These are phyloP conservation scores for Luvunga scandens DNA, from an alignment of 345 rosid genomes.

Conservation along the genomic window DNA sequence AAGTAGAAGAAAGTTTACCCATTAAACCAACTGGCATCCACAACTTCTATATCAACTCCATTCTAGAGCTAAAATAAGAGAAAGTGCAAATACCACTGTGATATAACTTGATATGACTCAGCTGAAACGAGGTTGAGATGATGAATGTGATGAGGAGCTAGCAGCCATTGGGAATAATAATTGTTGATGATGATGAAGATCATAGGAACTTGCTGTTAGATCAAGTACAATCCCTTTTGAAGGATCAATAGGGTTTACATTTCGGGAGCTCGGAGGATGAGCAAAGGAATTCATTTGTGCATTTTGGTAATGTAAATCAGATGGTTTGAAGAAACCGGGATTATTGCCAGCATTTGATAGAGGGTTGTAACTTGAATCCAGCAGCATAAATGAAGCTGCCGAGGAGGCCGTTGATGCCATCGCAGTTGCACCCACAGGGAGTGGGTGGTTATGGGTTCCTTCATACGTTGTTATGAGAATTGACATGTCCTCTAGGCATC, in stretches of 20 bases:
- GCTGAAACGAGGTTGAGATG: conserved; percentile 12
- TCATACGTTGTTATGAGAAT: conserved; percentile 62
- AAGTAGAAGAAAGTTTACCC: not conserved
- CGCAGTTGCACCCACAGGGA: conserved; percentile 57
- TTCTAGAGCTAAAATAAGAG: too few species aligned
- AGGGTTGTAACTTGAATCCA: conserved; percentile 33
- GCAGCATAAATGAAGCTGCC: conserved; percentile 45
- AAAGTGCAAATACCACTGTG: not conserved
- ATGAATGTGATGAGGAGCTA: conserved; percentile 16
- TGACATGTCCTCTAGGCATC: conserved; percentile 63
- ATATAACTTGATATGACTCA: conserved; percentile 12
- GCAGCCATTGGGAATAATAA: conserved; percentile 3
- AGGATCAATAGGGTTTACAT: conserved; percentile 25
- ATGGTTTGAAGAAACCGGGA: conserved; percentile 14
- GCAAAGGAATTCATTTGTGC: conserved; percentile 19
- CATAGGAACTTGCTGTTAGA: conserved; percentile 22
- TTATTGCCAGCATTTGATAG: not conserved
- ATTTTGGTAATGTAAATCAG: conserved; percentile 12
- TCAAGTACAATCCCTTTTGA: conserved; percentile 44
- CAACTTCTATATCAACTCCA: not conserved
- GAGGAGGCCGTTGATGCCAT: conserved; percentile 55
- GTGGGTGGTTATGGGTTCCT: conserved; percentile 64
- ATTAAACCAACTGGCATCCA: not conserved
- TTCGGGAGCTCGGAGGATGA: conserved; percentile 14
- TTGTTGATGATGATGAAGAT: not conserved